A percentile compares a stretch with the other conserved stretches of the same genome.
Evolutionary conservation across 352 stramenopile species (phyloP).

Genomic region (Peronosclerospora sorghi): DNA sequence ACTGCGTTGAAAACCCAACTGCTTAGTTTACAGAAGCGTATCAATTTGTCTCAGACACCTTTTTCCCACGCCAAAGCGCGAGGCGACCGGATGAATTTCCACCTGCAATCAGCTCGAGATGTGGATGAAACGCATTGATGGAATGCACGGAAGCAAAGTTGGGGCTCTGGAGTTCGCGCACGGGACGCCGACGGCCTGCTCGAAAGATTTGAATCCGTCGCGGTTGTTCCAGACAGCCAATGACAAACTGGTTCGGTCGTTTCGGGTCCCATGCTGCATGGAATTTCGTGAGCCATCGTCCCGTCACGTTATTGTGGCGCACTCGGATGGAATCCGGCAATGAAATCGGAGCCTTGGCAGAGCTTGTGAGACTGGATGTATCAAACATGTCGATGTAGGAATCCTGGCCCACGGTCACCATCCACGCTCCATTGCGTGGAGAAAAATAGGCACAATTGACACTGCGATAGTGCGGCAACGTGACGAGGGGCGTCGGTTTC

Average conservation of each 20-base stretch:
- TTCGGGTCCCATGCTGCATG: constrained; percentile 76
- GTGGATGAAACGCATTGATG: constrained; percentile 80
- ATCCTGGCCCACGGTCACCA: constrained; percentile 78
- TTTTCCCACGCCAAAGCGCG: constrained; percentile 40
- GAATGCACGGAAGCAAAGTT: constrained; percentile 77
- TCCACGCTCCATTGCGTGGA: constrained; percentile 36
- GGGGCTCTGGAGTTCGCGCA: constrained; percentile 58
- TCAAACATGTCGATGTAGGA: constrained; percentile 71
- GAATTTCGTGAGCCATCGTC: constrained; percentile 82
- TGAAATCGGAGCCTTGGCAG: constrained; percentile 23
- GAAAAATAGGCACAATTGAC: constrained; percentile 86
- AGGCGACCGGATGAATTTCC: constrained; percentile 71
- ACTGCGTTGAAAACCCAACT: too few relatives aligned
- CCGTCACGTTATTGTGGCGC: constrained; percentile 77
- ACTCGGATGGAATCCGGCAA: constrained; percentile 30
- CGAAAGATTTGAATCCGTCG: constrained; percentile 77
- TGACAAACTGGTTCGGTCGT: constrained; percentile 56
- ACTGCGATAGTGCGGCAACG: constrained; percentile 58
- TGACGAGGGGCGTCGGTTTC: constrained; percentile 34
- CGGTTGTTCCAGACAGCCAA: constrained; percentile 74
- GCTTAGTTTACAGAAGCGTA: too few relatives aligned
- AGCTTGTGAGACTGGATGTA: constrained; percentile 30
- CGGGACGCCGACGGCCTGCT: constrained; percentile 44
- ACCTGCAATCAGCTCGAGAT: constrained; percentile 50
- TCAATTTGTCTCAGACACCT: too few relatives aligned